Evolutionary conservation across 1,284 basidiomycete genomes (phyloP).

Genomic region (Psilocybe mexicana): DNA sequence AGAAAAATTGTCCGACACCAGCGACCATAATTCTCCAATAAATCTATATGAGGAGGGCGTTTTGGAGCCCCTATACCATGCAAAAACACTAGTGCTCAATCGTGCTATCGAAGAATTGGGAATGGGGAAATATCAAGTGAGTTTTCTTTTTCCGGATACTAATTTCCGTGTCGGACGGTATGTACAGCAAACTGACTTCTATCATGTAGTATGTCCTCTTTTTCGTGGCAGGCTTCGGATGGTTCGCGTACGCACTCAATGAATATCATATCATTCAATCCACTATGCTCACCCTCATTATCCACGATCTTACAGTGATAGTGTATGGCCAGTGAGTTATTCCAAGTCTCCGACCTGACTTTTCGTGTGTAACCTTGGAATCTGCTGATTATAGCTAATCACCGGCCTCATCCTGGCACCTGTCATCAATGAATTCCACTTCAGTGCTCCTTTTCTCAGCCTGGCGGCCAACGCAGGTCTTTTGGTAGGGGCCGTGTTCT

Average conservation of each 20-base stretch:
- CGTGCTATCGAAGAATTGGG: slow-evolving; percentile 70
- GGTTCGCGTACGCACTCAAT: slow-evolving; percentile 57
- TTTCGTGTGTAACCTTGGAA: neutral
- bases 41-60: slow-evolving; percentile 45
- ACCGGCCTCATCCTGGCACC: slow-evolving; percentile 58
- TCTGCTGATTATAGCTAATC: slow-evolving; percentile 40
- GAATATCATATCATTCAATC: neutral
- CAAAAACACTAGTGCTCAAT: slow-evolving; percentile 64
- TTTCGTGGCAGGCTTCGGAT: slow-evolving; percentile 63
- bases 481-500: slow-evolving; percentile 67
- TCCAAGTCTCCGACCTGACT: neutral
- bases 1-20: neutral
- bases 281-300: neutral
- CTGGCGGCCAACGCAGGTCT: slow-evolving; percentile 60
- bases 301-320: slow-evolving; percentile 44
- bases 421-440: slow-evolving; percentile 54
- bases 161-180: neutral
- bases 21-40: neutral
- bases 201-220: slow-evolving; percentile 37
- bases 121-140: slow-evolving; percentile 71
- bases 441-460: slow-evolving; percentile 53
- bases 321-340: slow-evolving; percentile 60
- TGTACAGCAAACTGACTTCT: neutral
- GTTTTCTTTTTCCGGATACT: neutral
- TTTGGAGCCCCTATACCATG: slow-evolving; percentile 63